A percentile compares a stretch with the other conserved stretches of the same genome.
phyloP scores from a whole-genome alignment of 768 basidiomycete species.

The Podaxis mareebaensis region DNA sequence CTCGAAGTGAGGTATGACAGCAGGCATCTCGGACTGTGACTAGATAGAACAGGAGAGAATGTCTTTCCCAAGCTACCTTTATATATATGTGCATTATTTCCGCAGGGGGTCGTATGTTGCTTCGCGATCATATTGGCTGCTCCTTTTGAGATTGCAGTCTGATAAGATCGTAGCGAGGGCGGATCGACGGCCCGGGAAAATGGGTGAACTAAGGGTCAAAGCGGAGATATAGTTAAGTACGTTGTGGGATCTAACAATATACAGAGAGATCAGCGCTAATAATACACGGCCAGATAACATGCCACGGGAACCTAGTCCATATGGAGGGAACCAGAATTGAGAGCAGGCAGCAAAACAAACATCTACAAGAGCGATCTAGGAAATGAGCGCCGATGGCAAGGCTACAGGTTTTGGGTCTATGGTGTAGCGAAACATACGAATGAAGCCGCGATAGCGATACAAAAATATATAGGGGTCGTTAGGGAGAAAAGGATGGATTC shows the following conservation, averaged over 20 bases:
- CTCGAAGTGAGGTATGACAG: constrained; percentile 23
- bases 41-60: neutral
- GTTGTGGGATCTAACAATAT: constrained; percentile 5
- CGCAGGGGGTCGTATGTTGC: neutral
- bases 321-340: neutral
- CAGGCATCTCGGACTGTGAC: neutral
- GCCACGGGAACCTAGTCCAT: constrained; percentile 1
- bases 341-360: neutral
- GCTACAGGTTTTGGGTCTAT: constrained; percentile 1
- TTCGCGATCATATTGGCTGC: neutral
- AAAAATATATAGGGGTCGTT: constrained; percentile 1
- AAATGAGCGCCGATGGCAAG: constrained; percentile 3
- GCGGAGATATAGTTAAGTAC: constrained; percentile 7
- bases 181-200: neutral
- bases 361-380: constrained; percentile 5
- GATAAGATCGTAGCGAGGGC: neutral
- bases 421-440: constrained; percentile 1
- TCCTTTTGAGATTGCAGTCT: neutral
- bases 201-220: neutral
- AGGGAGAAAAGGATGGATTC: neutral
- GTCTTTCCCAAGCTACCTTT: neutral
- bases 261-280: constrained; percentile 6
- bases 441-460: constrained; percentile 9
- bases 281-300: constrained; percentile 5
- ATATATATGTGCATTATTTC: neutral